Percentiles rank a stretch among this genome's conserved stretches.
Evolutionary conservation across 2,329 filamentous ascomycete genomes (phyloP).

Genomic region (Colletotrichum cuscutae): DNA sequence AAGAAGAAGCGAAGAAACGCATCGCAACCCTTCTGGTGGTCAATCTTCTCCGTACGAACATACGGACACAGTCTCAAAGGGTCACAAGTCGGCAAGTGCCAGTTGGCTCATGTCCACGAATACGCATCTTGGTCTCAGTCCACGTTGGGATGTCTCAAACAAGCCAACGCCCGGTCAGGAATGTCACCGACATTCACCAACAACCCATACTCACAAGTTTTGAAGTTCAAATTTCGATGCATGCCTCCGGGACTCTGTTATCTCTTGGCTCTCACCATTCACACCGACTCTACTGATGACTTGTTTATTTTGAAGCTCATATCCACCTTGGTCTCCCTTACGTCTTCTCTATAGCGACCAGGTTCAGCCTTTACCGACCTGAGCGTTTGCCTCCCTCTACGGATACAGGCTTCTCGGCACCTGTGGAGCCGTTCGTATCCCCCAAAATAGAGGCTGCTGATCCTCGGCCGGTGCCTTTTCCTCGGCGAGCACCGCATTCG

Average conservation of each 20-base stretch:
- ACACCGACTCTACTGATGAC: not conserved
- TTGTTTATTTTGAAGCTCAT: constrained; percentile 8
- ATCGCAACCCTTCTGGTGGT: not conserved
- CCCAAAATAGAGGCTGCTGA: constrained; percentile 10
- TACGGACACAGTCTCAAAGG: not conserved
- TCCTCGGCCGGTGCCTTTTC: constrained; percentile 9
- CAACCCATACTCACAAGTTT: not conserved
- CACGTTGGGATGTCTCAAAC: not conserved
- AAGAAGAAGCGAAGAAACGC: not conserved
- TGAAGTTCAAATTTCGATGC: constrained; percentile 15
- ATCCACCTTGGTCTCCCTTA: not conserved
- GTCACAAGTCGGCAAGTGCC: not conserved
- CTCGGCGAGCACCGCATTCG: not conserved
- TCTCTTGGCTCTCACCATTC: not conserved
- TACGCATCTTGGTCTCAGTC: not conserved
- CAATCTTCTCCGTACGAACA: not conserved
- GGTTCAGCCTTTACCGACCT: not conserved
- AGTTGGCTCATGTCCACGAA: not conserved
- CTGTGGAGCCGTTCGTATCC: constrained; percentile 25
- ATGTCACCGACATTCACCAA: constrained; percentile 12
- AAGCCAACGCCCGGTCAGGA: not conserved
- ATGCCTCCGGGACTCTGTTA: constrained; percentile 5
- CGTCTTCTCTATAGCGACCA: not conserved
- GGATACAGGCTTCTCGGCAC: constrained; percentile 3
- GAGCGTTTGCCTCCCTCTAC: constrained; percentile 1